Percentiles rank a stretch among this genome's conserved stretches.
phyloP scores from a whole-genome alignment of 345 rosid genomes.

The Hibiscus mutabilis region DNA sequence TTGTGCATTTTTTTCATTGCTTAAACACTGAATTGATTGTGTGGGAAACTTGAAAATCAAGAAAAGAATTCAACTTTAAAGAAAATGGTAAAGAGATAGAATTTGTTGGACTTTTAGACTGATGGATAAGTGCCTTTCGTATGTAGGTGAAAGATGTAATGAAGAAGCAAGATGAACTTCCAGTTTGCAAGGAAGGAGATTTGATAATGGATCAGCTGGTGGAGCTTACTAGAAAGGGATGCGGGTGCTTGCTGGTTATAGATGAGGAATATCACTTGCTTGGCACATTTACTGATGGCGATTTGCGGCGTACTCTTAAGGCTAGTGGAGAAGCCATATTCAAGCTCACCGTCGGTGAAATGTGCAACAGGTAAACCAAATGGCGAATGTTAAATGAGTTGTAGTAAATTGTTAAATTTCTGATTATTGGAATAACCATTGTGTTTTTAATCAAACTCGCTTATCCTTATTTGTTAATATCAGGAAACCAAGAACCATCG shows the following conservation, averaged over 20 bases:
- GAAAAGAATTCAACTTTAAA: background rate
- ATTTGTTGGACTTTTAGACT: background rate
- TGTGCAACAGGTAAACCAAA: slow-evolving; percentile 72
- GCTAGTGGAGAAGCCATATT: slow-evolving; percentile 88
- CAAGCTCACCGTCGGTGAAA: slow-evolving; percentile 88
- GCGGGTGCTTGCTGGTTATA: slow-evolving; percentile 85
- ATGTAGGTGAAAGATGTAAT: slow-evolving; percentile 81
- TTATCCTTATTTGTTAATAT: background rate
- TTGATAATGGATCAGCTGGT: slow-evolving; percentile 93
- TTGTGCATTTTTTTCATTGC: background rate
- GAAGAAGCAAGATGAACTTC: slow-evolving; percentile 90
- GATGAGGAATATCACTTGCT: slow-evolving; percentile 55
- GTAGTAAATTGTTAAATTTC: background rate
- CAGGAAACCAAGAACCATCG: slow-evolving; percentile 90
- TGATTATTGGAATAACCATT: background rate
- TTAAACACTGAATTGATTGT: background rate
- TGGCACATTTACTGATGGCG: slow-evolving; percentile 95
- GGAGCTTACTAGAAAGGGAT: slow-evolving; percentile 90
- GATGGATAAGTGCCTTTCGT: background rate
- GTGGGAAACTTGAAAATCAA: background rate
- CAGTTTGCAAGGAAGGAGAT: slow-evolving; percentile 80
- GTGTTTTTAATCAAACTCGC: background rate
- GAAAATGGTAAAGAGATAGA: background rate
- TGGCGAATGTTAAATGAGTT: background rate
- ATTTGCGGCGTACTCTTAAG: slow-evolving; percentile 92